These are phyloP conservation scores for Conringia planisiliqua DNA, from an alignment of 345 rosid genomes.

Conservation along the genomic window DNA sequence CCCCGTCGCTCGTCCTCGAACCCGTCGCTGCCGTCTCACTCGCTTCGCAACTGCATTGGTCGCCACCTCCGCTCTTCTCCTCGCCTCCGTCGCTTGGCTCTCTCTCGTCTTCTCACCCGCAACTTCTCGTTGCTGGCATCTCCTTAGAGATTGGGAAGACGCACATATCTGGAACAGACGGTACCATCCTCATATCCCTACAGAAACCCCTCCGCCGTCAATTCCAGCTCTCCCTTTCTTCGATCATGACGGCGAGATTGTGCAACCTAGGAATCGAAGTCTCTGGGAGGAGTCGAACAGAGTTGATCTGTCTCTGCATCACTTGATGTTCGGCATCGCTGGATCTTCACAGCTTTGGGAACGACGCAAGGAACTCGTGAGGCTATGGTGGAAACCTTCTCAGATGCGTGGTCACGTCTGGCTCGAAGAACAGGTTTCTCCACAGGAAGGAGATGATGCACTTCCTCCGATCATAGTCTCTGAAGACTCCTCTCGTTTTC, in stretches of 20 bases:
- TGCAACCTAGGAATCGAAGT: slow-evolving; percentile 37
- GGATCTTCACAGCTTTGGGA: slow-evolving; percentile 81
- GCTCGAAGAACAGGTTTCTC: slow-evolving; percentile 63
- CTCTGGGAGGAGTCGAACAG: slow-evolving; percentile 36
- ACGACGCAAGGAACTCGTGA: slow-evolving; percentile 67
- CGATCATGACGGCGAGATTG: slow-evolving; percentile 5
- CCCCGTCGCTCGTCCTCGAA: slow-evolving; percentile 30
- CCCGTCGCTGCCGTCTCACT: slow-evolving; percentile 54
- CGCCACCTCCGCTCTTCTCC: slow-evolving; percentile 52
- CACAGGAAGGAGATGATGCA: slow-evolving; percentile 46
- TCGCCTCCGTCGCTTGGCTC: slow-evolving; percentile 76
- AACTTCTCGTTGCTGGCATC: slow-evolving; percentile 53
- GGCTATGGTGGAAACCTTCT: slow-evolving; percentile 85
- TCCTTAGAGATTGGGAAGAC: slow-evolving; percentile 52
- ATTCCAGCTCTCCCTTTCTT: slow-evolving; percentile 2
- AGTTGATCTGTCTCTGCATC: slow-evolving; percentile 36
- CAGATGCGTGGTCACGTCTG: slow-evolving; percentile 81
- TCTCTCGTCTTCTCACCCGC: slow-evolving; percentile 74
- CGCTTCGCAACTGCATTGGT: slow-evolving; percentile 51
- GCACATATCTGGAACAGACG: slow-evolving; percentile 31
- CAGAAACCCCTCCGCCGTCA: slow-evolving; percentile 24
- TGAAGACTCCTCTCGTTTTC: slow-evolving; percentile 81
- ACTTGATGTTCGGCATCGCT: slow-evolving; percentile 88
- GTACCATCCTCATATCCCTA: slow-evolving; percentile 8
- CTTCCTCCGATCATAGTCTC: slow-evolving; percentile 75